These are phyloP conservation scores for Cruciata laevipes DNA, from an alignment of 257 asterid species.

Conservation along the genomic window DNA sequence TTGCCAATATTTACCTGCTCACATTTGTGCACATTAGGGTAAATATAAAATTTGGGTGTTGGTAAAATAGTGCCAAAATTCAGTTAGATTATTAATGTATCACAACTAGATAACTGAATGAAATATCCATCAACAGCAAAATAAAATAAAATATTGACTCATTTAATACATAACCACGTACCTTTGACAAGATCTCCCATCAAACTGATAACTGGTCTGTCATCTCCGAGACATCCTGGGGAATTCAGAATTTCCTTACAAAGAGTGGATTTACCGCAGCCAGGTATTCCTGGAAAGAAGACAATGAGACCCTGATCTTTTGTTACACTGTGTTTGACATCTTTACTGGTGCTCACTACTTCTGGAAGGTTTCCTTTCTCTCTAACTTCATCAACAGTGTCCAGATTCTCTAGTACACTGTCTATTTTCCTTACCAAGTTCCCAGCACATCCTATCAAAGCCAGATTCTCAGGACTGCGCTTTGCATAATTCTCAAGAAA, in stretches of 20 bases:
- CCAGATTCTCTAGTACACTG: no score
- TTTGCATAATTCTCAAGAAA: slow-evolving; percentile 89
- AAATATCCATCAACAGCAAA: background rate
- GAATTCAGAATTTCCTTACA: slow-evolving; percentile 70
- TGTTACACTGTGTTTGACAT: slow-evolving; percentile 46
- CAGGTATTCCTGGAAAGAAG: slow-evolving; percentile 98
- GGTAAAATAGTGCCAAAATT: background rate
- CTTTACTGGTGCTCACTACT: slow-evolving; percentile 43
- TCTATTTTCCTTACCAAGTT: slow-evolving; percentile 73
- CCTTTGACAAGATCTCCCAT: slow-evolving; percentile 99
- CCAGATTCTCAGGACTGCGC: slow-evolving; percentile 81
- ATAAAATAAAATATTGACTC: background rate
- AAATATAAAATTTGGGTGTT: background rate
- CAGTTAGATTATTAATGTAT: background rate
- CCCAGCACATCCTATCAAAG: slow-evolving; percentile 89
- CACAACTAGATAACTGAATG: background rate
- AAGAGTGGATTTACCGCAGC: slow-evolving; percentile 96
- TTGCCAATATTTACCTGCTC: slow-evolving; percentile 73
- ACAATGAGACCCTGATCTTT: slow-evolving; percentile 85
- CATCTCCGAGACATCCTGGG: slow-evolving; percentile 74
- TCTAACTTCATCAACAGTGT: slow-evolving; percentile 55
- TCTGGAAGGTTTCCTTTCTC: slow-evolving; percentile 78
- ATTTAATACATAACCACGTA: slow-evolving; percentile 18
- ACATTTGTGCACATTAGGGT: slow-evolving; percentile 3
- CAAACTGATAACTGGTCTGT: slow-evolving; percentile 72